Percentiles rank a stretch among this genome's conserved stretches.
phyloP scores from a whole-genome alignment of 257 asterid genomes.

The Solanum habrochaites region DNA sequence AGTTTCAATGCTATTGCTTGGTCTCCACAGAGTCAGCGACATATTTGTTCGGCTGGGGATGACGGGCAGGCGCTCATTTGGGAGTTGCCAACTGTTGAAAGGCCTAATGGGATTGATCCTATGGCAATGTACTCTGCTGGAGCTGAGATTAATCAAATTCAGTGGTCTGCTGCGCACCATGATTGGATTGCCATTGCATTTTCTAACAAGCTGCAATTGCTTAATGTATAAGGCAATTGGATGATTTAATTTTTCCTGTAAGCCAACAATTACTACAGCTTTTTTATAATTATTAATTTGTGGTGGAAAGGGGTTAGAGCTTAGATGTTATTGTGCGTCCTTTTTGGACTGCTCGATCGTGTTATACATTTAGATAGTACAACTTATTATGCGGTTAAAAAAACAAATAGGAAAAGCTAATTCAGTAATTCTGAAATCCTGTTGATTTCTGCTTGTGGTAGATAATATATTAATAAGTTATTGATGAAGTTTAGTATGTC shows the following conservation, averaged over 20 bases:
- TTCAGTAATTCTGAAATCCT: not conserved
- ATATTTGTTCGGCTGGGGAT: slow-evolving; percentile 89
- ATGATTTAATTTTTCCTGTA: not conserved
- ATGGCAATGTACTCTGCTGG: slow-evolving; percentile 52
- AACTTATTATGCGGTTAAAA: not conserved
- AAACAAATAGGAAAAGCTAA: not conserved
- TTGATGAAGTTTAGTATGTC: not conserved
- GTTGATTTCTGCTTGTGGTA: not conserved
- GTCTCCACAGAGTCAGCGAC: slow-evolving; percentile 90
- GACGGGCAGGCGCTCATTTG: slow-evolving; percentile 84
- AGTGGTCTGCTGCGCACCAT: slow-evolving; percentile 76
- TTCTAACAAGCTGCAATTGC: slow-evolving; percentile 79
- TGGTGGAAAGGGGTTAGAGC: not conserved
- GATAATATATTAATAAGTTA: not conserved
- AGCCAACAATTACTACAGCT: not conserved
- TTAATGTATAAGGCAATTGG: slow-evolving; percentile 50
- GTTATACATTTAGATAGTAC: not conserved
- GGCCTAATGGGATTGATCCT: slow-evolving; percentile 91
- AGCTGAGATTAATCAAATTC: slow-evolving; percentile 84
- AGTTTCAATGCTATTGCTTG: slow-evolving; percentile 86
- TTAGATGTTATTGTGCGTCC: not conserved
- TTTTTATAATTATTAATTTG: not conserved
- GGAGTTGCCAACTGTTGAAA: slow-evolving; percentile 88
- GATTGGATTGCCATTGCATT: slow-evolving; percentile 87
- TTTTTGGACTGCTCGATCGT: not conserved